Evolutionary conservation across 1,139 yeast genomes (phyloP).

Genomic region (Sugiyamaella xylanicola): DNA sequence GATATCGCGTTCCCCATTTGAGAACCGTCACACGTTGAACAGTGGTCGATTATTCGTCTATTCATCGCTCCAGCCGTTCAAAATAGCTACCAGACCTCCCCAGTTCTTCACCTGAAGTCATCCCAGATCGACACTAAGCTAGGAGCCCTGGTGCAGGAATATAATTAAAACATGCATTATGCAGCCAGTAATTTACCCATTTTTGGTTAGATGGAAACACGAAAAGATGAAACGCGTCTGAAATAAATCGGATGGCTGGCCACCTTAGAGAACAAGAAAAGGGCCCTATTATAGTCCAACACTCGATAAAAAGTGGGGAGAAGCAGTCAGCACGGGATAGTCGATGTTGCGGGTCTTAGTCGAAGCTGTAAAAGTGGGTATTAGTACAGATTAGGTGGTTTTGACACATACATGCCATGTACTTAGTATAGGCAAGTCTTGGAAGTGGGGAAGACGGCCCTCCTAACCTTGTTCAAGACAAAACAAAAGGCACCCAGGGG

Average conservation of each 20-base stretch:
- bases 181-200: slow-evolving; percentile 2
- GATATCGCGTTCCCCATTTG: too few relatives aligned
- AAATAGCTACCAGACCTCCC: neutral
- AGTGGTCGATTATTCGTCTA: too few relatives aligned
- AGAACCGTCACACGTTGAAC: too few relatives aligned
- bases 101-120: neutral
- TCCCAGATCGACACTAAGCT: neutral
- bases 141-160: neutral
- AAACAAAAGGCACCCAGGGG: neutral
- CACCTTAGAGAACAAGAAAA: neutral
- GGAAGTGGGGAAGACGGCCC: neutral
- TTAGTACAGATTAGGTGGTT: neutral
- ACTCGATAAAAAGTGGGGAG: neutral
- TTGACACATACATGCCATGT: neutral
- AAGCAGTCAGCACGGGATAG: neutral
- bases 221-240: slow-evolving; percentile 2
- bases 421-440: neutral
- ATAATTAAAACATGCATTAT: neutral
- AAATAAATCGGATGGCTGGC: slow-evolving; percentile 1
- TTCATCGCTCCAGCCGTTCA: too few relatives aligned
- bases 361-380: neutral
- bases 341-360: neutral
- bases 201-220: slow-evolving; percentile 1
- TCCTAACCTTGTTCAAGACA: neutral
- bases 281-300: neutral